phyloP scores from a whole-genome alignment of 2,329 filamentous ascomycete genomes.

The Aspergillus brasiliensis region DNA sequence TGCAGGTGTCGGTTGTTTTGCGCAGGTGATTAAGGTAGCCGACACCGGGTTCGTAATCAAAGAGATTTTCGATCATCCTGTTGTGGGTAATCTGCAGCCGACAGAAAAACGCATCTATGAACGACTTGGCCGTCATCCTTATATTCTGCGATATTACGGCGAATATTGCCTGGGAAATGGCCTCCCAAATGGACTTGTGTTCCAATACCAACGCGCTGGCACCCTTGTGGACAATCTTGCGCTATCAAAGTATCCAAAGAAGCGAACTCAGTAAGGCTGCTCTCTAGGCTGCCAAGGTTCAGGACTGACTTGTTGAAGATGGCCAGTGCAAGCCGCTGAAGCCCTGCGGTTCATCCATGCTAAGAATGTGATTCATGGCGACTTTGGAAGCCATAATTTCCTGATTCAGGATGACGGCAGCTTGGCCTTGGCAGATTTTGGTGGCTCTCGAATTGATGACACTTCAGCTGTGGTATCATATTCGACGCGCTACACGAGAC shows the following conservation, averaged over 20 bases:
- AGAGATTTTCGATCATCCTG: conserved; percentile 1
- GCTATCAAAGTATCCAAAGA: not conserved
- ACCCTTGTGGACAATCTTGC: conserved; percentile 5
- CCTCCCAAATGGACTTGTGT: conserved; percentile 2
- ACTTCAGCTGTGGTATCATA: not conserved
- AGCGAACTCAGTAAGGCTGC: not conserved
- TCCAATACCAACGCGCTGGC: not conserved
- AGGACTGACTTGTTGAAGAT: no score
- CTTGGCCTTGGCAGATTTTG: not conserved
- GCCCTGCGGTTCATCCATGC: no score
- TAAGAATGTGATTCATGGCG: no score
- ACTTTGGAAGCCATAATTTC: conserved; percentile 4
- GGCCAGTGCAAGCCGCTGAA: no score
- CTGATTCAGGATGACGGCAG: conserved; percentile 4
- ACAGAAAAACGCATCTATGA: conserved; percentile 10
- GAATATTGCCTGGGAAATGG: not conserved
- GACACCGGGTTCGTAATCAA: conserved; percentile 11
- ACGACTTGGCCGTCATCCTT: conserved; percentile 4
- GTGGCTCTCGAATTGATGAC: no score
- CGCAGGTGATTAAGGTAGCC: conserved; percentile 7
- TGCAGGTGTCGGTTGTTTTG: conserved; percentile 8
- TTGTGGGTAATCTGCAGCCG: not conserved
- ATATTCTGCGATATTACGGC: conserved; percentile 9
- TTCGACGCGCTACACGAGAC: no score
- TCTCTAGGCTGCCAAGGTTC: not conserved